phyloP scores from a whole-genome alignment of 208 protist species.

The Angomonas deanei region DNA sequence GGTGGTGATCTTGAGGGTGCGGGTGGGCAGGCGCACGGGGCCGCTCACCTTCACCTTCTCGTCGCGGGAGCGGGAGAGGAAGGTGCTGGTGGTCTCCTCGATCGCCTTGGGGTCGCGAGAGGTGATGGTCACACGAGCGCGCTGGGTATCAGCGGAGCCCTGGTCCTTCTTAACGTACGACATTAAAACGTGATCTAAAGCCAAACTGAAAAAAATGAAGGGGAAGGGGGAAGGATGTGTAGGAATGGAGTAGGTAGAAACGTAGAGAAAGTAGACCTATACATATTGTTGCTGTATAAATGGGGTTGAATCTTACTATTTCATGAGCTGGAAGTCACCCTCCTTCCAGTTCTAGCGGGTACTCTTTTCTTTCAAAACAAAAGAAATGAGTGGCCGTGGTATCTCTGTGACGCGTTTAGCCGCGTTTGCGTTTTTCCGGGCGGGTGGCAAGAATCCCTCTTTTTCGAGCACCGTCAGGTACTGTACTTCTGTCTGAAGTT shows the following conservation, averaged over 20 bases:
- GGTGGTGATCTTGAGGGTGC: constrained; percentile 96
- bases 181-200: constrained; percentile 79
- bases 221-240: background rate
- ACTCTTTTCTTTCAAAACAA: background rate
- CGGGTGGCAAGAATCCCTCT: background rate
- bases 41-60: constrained; percentile 95
- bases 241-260: background rate
- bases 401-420: background rate
- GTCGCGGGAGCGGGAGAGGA: constrained; percentile 93
- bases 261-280: background rate
- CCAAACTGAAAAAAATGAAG: constrained; percentile 10
- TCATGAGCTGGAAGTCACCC: too few species aligned
- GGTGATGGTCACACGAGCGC: constrained; percentile 98
- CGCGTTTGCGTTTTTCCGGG: background rate
- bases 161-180: constrained; percentile 72
- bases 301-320: too few species aligned
- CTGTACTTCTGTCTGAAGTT: too few species aligned
- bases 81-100: constrained; percentile 96
- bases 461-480: too few species aligned
- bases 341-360: too few species aligned
- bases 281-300: too few species aligned
- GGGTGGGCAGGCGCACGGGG: constrained; percentile 98
- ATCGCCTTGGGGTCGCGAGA: constrained; percentile 94
- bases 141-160: constrained; percentile 51
- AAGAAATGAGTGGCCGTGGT: background rate